Conservation (phyloP, 495 filamentous ascomycete genomes). For the Tuber borchii region DNA sequence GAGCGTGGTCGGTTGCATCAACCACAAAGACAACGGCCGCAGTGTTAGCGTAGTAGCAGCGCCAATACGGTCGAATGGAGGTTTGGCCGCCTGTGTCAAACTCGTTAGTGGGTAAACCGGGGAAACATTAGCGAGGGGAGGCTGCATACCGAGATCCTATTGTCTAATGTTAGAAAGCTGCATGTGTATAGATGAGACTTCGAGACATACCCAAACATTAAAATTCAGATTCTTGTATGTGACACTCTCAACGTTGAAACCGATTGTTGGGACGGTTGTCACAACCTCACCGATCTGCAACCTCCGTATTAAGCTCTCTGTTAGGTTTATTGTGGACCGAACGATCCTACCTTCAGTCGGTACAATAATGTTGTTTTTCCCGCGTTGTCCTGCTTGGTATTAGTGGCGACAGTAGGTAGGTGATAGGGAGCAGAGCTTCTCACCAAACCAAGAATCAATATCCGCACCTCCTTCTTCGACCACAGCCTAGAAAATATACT, state of each 20-base stretch:
- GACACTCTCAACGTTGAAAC: constrained; percentile 97
- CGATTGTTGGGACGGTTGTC: constrained; percentile 97
- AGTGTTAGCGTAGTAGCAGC: constrained; percentile 98
- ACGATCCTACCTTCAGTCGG: constrained; percentile 70
- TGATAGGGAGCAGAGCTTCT: constrained; percentile 35
- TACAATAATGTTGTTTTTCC: constrained; percentile 97
- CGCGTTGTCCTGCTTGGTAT: constrained; percentile 74
- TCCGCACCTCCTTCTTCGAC: constrained; percentile 95
- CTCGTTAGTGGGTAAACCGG: neutral
- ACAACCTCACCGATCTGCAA: constrained; percentile 92
- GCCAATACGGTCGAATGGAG: constrained; percentile 94
- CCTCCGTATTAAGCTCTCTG: constrained; percentile 7
- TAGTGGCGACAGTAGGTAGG: constrained; percentile 8
- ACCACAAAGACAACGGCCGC: constrained; percentile 99
- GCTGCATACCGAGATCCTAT: constrained; percentile 62
- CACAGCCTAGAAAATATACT: constrained; percentile 68
- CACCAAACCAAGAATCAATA: constrained; percentile 92
- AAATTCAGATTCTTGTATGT: constrained; percentile 96
- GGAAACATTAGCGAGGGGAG: constrained; percentile 3
- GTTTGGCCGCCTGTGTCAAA: constrained; percentile 67
- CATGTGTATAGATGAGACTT: constrained; percentile 5
- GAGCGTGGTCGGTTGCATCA: constrained; percentile 93
- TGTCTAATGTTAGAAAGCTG: constrained; percentile 18
- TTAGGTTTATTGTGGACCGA: neutral
- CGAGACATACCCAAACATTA: constrained; percentile 75